These are phyloP conservation scores for Russula olivacea DNA, from an alignment of 768 basidiomycete genomes.

Conservation along the genomic window DNA sequence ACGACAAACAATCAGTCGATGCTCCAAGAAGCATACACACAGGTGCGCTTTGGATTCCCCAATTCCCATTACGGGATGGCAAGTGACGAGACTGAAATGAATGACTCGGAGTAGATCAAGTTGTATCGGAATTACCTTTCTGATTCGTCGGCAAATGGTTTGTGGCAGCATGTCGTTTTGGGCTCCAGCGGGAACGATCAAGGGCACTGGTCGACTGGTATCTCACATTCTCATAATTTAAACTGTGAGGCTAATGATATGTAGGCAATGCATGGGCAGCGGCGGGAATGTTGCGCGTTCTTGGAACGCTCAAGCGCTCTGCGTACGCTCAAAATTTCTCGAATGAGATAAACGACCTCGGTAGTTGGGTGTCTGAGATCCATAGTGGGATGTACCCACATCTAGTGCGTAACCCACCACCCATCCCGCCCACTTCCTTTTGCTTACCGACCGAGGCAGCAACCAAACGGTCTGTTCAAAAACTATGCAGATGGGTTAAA, in stretches of 20 bases:
- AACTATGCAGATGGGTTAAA: slow-evolving; percentile 59
- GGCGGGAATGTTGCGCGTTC: slow-evolving; percentile 78
- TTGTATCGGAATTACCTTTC: slow-evolving; percentile 64
- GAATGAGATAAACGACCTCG: slow-evolving; percentile 51
- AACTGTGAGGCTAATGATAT: background rate
- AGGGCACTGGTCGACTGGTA: slow-evolving; percentile 80
- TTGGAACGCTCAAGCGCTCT: slow-evolving; percentile 65
- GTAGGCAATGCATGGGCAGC: slow-evolving; percentile 87
- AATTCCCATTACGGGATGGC: rapidly evolving
- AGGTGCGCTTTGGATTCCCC: slow-evolving; percentile 30
- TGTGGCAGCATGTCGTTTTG: slow-evolving; percentile 74
- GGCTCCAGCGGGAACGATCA: slow-evolving; percentile 48
- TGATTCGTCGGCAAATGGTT: slow-evolving; percentile 42
- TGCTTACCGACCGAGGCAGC: slow-evolving; percentile 30
- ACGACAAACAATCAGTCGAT: slow-evolving; percentile 51
- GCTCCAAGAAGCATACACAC: slow-evolving; percentile 59
- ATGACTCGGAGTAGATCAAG: slow-evolving; percentile 35
- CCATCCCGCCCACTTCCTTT: background rate
- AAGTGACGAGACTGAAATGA: background rate
- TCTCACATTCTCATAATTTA: slow-evolving; percentile 14
- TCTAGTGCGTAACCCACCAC: slow-evolving; percentile 41
- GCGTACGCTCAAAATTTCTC: slow-evolving; percentile 45
- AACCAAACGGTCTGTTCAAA: slow-evolving; percentile 47
- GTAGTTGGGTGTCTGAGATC: slow-evolving; percentile 64
- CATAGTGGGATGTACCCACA: slow-evolving; percentile 61